phyloP scores from a whole-genome alignment of 768 basidiomycete genomes.

The Leccinum olivaceopallidum region DNA sequence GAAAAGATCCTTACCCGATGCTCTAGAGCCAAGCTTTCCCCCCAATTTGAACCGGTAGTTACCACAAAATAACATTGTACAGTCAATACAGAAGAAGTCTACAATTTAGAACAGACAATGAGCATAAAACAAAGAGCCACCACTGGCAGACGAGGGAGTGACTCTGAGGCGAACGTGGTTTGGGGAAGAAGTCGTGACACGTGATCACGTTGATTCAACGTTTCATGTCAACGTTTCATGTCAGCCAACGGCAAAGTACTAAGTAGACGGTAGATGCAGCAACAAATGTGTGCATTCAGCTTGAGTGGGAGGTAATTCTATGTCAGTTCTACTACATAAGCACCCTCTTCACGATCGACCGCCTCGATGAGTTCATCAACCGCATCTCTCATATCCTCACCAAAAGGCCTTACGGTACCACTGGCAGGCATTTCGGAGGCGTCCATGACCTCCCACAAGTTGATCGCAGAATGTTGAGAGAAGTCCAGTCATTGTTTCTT shows the following conservation, averaged over 20 bases:
- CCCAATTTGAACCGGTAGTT: not conserved
- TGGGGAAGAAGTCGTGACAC: too few species aligned
- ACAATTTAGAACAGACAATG: not conserved
- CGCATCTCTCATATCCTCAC: not conserved
- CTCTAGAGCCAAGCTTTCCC: not conserved
- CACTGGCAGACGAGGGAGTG: not conserved
- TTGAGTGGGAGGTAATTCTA: not conserved
- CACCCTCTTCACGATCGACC: not conserved
- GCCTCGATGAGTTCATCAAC: not conserved
- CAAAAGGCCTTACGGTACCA: not conserved
- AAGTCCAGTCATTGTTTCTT: not conserved
- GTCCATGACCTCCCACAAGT: not conserved
- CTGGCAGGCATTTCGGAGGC: not conserved
- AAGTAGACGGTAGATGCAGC: too few species aligned
- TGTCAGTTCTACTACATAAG: not conserved
- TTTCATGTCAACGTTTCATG: too few species aligned
- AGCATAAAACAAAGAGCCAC: too few species aligned
- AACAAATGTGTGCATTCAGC: not conserved
- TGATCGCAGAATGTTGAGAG: not conserved
- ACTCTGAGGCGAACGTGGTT: too few species aligned
- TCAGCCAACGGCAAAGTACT: too few species aligned
- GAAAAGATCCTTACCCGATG: not conserved
- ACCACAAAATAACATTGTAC: not conserved
- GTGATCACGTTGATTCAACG: too few species aligned
- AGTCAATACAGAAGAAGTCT: not conserved